Evolutionary conservation across 106 monocot genomes (phyloP), one percentile per base, ranked within the genome.

Genomic region (Iris macrosiphon): DNA sequence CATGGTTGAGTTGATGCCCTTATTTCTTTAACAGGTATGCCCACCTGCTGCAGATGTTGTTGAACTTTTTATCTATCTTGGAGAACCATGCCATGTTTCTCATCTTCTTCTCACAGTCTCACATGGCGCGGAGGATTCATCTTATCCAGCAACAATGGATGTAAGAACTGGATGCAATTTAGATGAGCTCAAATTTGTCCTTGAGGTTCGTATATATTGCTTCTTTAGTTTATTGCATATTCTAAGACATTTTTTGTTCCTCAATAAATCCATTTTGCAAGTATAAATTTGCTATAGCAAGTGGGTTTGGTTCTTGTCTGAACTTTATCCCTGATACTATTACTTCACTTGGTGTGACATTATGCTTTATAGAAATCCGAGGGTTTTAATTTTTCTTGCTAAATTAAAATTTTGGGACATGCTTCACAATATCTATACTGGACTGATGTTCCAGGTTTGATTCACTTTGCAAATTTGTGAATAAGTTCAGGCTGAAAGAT

Each of bases 61-160:
- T 49, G 98, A 99, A 71, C 65, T 99, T n/a, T 83, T 99, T 75
- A 87, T 99, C 25, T 99, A 83, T 69, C 83, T 99, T 49, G 73
- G 50, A 52, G 91, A 99, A 68, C 98, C 98, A 65, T 91, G 91
- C 59, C 91, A 99, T 75, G 80, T 99, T 48, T 87, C 83, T 57
- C 72, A 92, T 57, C 77, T 99, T 67, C 98, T 99, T 76, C 66
- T 99, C 55, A 99, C 91, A 43, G 69, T 99, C 55, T 70, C 96
- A 59, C 82, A 87, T 69, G 98, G 80, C 49, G 80, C 53, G 21
- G 87, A 87, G 45, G 96, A 98, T 83, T 81, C 79, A 13, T 76
- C 82, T 30, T 91, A 74, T 82, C 91, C 91, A 22, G 83, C 83
- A 46, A 76, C 72, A 23, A 71, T 99, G 21, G 98, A 99, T 79